Conservation (phyloP, 140 eudicot species). For the Bidens hawaiensis region DNA sequence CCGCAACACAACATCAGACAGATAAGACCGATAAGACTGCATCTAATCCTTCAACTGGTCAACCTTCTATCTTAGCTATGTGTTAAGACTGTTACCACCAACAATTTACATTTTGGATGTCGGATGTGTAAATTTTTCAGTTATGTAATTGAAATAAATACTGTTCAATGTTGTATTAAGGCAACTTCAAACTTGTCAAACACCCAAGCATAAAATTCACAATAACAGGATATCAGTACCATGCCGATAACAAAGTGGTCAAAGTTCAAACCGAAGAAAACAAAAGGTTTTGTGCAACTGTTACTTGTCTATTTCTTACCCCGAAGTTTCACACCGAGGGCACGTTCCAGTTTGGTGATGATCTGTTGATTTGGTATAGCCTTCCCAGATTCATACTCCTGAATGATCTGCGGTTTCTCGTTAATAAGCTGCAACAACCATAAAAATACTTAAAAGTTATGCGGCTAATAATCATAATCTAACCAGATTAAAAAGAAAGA, state of each 20-base stretch:
- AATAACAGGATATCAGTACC: constrained; percentile 1
- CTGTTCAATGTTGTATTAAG: neutral
- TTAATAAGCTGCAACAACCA: constrained; percentile 66
- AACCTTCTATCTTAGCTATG: neutral
- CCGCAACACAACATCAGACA: neutral
- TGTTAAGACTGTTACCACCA: neutral
- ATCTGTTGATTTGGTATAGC: constrained; percentile 99
- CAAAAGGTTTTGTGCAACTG: constrained; percentile 27
- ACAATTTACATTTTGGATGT: neutral
- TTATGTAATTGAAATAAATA: neutral
- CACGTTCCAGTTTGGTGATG: constrained; percentile 83
- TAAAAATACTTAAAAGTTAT: constrained; percentile 1
- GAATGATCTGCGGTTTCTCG: constrained; percentile 95
- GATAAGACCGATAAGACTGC: neutral
- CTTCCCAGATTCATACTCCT: constrained; percentile 98
- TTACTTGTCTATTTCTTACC: constrained; percentile 66
- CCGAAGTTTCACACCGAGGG: constrained; percentile 88
- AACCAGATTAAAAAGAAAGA: neutral
- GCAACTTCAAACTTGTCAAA: neutral
- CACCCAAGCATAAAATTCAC: constrained; percentile 19
- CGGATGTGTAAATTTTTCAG: neutral
- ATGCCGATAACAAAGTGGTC: constrained; percentile 16
- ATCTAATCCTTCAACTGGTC: neutral
- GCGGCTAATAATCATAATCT: neutral
- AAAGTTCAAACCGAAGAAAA: constrained; percentile 23